phyloP scores from a whole-genome alignment of 129 eudicot genomes.

The Flaveria bidentis region DNA sequence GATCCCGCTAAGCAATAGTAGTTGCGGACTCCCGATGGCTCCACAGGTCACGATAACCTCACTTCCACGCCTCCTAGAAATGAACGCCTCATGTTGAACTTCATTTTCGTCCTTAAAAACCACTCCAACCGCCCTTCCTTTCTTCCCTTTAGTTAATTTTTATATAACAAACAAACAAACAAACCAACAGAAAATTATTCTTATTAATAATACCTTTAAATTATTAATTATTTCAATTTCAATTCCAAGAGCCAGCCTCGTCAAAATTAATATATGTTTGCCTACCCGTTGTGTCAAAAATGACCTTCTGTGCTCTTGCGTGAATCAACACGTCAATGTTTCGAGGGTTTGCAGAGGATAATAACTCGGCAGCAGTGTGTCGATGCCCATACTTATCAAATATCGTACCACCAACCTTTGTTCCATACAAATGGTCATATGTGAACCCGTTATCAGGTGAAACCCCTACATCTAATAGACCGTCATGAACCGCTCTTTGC shows the following conservation, averaged over 20 bases:
- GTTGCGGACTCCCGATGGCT: constrained; percentile 93
- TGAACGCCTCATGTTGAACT: constrained; percentile 54
- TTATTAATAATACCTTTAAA: background rate
- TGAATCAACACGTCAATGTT: constrained; percentile 67
- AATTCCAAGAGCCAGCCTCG: too few relatives aligned
- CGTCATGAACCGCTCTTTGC: constrained; percentile 72
- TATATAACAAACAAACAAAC: background rate
- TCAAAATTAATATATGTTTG: background rate
- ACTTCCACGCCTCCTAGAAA: constrained; percentile 58
- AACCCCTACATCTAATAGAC: constrained; percentile 67
- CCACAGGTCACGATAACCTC: constrained; percentile 77
- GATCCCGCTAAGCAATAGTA: constrained; percentile 83
- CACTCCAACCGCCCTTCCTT: constrained; percentile 78
- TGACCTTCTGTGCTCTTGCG: constrained; percentile 69
- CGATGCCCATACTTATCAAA: constrained; percentile 75
- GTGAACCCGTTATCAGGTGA: constrained; percentile 88
- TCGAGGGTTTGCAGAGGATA: constrained; percentile 55
- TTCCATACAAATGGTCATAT: constrained; percentile 86
- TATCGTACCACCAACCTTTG: constrained; percentile 88
- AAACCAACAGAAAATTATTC: background rate
- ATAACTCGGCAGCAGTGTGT: constrained; percentile 83
- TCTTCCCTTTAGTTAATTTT: constrained; percentile 44
- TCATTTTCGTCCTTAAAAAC: constrained; percentile 82
- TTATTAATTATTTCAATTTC: background rate
- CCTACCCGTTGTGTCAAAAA: constrained; percentile 60